A percentile compares a stretch with the other conserved stretches of the same genome.
Evolutionary conservation across 768 basidiomycete species (phyloP).

Genomic region (Kwoniella dejecticola): DNA sequence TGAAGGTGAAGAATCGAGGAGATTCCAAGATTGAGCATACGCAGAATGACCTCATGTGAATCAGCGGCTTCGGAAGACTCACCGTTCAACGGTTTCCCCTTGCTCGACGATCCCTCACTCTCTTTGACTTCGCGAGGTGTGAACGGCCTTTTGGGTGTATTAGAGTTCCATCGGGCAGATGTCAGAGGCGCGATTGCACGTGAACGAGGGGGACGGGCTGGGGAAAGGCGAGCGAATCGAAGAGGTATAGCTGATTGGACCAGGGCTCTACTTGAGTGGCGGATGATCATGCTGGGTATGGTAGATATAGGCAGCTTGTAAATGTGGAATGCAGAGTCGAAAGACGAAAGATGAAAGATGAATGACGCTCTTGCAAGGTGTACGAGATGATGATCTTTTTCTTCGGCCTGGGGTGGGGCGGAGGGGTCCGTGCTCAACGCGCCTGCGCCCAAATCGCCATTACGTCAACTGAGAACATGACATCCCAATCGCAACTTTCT

Average conservation of each 20-base stretch:
- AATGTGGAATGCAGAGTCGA: no score
- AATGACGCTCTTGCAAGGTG: no score
- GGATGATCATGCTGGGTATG: no score
- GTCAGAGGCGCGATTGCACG: background rate
- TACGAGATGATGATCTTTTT: no score
- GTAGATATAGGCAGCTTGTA: no score
- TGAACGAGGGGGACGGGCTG: no score
- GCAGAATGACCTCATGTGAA: background rate
- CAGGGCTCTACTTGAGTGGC: no score
- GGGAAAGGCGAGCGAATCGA: background rate
- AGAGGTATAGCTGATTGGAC: background rate
- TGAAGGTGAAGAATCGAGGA: no score
- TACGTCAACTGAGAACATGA: slow-evolving; percentile 11
- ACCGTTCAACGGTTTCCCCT: slow-evolving; percentile 23
- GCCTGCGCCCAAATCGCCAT: background rate
- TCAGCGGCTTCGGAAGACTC: slow-evolving; percentile 3
- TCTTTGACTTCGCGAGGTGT: slow-evolving; percentile 15
- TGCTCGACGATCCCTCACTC: background rate
- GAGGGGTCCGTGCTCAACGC: background rate
- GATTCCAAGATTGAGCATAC: background rate
- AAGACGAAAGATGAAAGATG: no score
- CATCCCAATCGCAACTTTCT: background rate
- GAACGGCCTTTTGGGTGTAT: slow-evolving; percentile 13
- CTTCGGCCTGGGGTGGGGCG: no score
- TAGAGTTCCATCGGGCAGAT: slow-evolving; percentile 21